Evolutionary conservation across 2,329 filamentous ascomycete genomes (phyloP), one percentile per base, ranked within the genome.

Genomic region (Cercospora sojina): DNA sequence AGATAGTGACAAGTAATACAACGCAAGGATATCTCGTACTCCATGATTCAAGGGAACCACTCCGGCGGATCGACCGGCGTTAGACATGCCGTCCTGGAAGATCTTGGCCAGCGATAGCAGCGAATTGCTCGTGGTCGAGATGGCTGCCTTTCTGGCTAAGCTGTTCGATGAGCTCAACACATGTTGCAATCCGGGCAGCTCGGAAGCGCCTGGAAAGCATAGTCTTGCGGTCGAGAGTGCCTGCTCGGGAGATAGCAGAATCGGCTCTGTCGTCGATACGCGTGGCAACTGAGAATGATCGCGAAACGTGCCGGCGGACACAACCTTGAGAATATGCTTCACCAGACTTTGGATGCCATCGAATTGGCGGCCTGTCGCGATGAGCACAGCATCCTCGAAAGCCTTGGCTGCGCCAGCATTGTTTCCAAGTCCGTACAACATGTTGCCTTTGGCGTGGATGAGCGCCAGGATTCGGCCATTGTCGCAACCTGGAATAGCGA

Each of bases 371-470:
- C 93, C 93, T 29, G 91, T 86, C 65, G 92, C 93, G 69, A 99
- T 94, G 62, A 97, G 80, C 3, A 99, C 92, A 0, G 93, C 94
- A 77, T 97, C 93, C 77, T 99, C 95, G 73, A 99, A 99, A 3
- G 95, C 92, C 72, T 88, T 87, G 0, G 94, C 93, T 49, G 95
- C 95, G 47, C 85, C 87, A 43, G 85, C 83, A 70, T 95, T 91
- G 71, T 97, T 90, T 55, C 94, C 94, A 31, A 96, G 81, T 27
- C 91, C 88, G 79, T 99, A 99, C 1, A 98, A 84, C 90, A 98
- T 96, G 69, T 98, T 98, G n/a, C 94, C 95, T 79, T 98, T 99
- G 20, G 94, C 93, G 79, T 99, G 95, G 47, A 98, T 88, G 16
- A 99, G 84, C n/a, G 93, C 91, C 53, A 99, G 85, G 74, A 99